A percentile compares a stretch with the other conserved stretches of the same genome.
These are phyloP conservation scores for Cucurbita pepo DNA, from an alignment of 306 rosid genomes.

Conservation along the genomic window DNA sequence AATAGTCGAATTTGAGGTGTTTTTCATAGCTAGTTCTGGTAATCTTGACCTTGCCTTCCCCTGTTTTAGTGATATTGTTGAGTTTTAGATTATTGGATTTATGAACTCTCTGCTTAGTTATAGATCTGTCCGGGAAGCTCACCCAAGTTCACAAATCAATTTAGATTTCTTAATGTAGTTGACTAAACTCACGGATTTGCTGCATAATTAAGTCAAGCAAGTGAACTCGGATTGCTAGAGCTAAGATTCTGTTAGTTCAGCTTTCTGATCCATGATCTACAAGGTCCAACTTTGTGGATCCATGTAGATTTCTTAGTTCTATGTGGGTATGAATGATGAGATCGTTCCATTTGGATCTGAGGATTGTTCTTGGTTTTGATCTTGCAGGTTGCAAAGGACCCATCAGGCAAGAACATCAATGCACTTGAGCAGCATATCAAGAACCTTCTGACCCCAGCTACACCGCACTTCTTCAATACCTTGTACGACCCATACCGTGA, in stretches of 20 bases:
- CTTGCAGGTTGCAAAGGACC: conserved; percentile 71
- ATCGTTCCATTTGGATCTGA: neutral
- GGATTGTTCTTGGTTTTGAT: conserved; percentile 2
- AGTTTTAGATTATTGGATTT: neutral
- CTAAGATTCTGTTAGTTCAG: neutral
- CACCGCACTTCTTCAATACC: conserved; percentile 76
- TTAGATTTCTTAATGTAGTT: neutral
- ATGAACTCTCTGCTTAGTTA: neutral
- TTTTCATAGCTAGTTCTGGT: neutral
- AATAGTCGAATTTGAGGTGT: too few species aligned
- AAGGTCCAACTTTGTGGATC: neutral
- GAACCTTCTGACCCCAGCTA: conserved; percentile 55
- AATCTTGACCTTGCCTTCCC: neutral
- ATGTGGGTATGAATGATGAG: neutral
- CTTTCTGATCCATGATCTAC: neutral
- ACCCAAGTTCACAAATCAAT: neutral
- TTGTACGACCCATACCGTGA: conserved; percentile 77
- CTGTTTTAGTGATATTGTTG: neutral
- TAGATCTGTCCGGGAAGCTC: neutral
- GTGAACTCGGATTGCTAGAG: neutral
- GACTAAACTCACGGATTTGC: neutral
- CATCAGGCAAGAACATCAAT: conserved; percentile 58
- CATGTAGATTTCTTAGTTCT: neutral
- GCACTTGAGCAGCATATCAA: conserved; percentile 87
- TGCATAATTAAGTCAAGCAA: neutral